Base-by-base conservation (phyloP, 192 early-diverging fungal genomes). In the Podila epicladia region DNA sequence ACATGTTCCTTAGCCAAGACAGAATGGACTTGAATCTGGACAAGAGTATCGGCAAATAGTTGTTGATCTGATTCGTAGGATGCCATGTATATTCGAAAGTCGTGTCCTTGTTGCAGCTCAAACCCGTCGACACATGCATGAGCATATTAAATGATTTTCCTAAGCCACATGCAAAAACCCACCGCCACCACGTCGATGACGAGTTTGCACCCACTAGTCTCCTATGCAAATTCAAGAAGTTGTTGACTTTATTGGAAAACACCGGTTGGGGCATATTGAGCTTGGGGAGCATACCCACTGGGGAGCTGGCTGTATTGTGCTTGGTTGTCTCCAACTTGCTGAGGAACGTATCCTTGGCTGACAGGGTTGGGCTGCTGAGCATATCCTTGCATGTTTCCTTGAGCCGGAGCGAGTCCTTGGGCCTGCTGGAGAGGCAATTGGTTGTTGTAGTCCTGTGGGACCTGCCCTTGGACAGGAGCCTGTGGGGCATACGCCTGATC, bases 1-100 rank as follows among this genome's bases (percentile, higher is more conserved):
- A 64, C 49, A 19, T 73, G 37, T 60, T 80, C 66, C 33, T 69
- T 73, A 9, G 71, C 70, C 7, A 80, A 61, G 1, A 71, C 71
- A 5, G 70, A 68, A 20, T 72, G 66, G 19, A 80, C 58, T 37
- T 80, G 77, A 4, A 80, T 35, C n/a, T 80, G 72, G n/a, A 72
- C 58, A 28, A 80, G 71, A 1, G 51, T 72, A 33, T 80, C 77
- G 12, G 77, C 32, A 26, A 80, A 72, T 19, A 73, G 62, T 24
- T 69, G 61, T 50, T 80, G 70, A 22, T 72, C 66, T 9, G 33
- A 65, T 24, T 80, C 66, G 20, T 32, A 64, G 8, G 48, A 31
- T 55, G 53, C 53, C 53, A 55, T 55, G 35, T 55, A 19, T 45
- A 0, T 17, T 45, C 41, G 41, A 45, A 11, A 1, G 13, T 13